Evolutionary conservation across 2,329 filamentous ascomycete genomes (phyloP).

Genomic region (Pestalotiopsis sp.): DNA sequence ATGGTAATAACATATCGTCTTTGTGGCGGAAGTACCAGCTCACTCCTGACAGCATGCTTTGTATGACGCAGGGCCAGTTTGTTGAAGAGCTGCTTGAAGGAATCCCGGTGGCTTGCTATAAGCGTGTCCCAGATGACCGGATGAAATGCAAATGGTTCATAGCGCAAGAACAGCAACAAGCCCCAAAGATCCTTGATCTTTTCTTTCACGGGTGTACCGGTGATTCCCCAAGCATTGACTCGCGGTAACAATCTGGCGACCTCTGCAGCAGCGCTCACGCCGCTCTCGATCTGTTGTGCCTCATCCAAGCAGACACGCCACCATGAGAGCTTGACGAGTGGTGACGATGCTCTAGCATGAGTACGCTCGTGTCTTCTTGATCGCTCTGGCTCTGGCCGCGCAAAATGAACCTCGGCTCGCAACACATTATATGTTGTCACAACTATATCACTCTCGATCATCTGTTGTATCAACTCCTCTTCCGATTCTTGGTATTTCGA

Average conservation of each 20-base stretch:
- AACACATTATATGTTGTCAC: constrained; percentile 72
- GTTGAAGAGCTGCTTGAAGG: constrained; percentile 72
- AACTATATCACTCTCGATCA: constrained; percentile 60
- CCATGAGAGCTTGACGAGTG: constrained; percentile 81
- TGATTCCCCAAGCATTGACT: constrained; percentile 88
- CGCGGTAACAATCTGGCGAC: constrained; percentile 82
- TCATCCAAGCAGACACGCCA: constrained; percentile 82
- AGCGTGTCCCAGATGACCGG: constrained; percentile 70
- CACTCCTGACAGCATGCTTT: constrained; percentile 77
- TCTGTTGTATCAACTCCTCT: constrained; percentile 41
- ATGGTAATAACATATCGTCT: constrained; percentile 86
- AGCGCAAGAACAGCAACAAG: constrained; percentile 78
- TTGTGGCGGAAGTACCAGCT: constrained; percentile 79
- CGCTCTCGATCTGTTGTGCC: constrained; percentile 92
- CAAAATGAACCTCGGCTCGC: constrained; percentile 79
- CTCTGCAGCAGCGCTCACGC: constrained; percentile 79
- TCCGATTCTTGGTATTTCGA: constrained; percentile 39
- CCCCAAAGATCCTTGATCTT: constrained; percentile 78
- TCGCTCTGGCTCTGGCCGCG: constrained; percentile 70
- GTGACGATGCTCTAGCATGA: constrained; percentile 70
- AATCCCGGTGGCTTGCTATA: constrained; percentile 58
- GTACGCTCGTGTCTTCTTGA: constrained; percentile 65
- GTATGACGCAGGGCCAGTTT: constrained; percentile 80
- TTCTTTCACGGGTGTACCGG: constrained; percentile 85
- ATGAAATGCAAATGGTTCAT: constrained; percentile 72